Evolutionary conservation across 495 filamentous ascomycete species (phyloP).

Genomic region (Neurospora sp.): DNA sequence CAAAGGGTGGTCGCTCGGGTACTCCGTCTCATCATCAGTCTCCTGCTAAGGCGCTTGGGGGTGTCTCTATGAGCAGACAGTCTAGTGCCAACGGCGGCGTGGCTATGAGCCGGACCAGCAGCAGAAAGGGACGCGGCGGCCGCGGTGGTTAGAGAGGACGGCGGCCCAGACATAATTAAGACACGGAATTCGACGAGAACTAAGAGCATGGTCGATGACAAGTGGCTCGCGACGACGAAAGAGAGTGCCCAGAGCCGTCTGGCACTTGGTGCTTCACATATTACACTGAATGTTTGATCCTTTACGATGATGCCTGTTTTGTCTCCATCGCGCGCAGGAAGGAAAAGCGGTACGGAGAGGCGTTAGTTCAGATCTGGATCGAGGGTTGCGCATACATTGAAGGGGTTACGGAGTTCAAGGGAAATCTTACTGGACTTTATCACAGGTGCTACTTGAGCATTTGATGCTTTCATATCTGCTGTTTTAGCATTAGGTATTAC

Average conservation of each 20-base stretch:
- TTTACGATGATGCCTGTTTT: neutral
- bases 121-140: slow-evolving; percentile 22
- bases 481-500: neutral
- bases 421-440: neutral
- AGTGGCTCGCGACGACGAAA: neutral
- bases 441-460: neutral
- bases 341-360: neutral
- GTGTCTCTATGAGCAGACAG: slow-evolving; percentile 40
- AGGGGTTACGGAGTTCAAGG: neutral
- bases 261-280: neutral
- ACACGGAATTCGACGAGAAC: neutral
- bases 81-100: slow-evolving; percentile 35
- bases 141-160: slow-evolving; percentile 10
- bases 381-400: neutral
- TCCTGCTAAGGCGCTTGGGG: slow-evolving; percentile 21
- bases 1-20: slow-evolving; percentile 17
- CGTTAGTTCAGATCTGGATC: neutral
- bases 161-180: neutral
- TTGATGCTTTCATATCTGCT: neutral
- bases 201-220: neutral
- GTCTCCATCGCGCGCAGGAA: neutral
- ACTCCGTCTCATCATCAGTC: slow-evolving; percentile 16
- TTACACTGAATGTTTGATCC: neutral
- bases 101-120: slow-evolving; percentile 40
- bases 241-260: neutral